A percentile compares a stretch with the other conserved stretches of the same genome.
Evolutionary conservation across 768 basidiomycete genomes (phyloP).

Genomic region (Termitomyces sp.): DNA sequence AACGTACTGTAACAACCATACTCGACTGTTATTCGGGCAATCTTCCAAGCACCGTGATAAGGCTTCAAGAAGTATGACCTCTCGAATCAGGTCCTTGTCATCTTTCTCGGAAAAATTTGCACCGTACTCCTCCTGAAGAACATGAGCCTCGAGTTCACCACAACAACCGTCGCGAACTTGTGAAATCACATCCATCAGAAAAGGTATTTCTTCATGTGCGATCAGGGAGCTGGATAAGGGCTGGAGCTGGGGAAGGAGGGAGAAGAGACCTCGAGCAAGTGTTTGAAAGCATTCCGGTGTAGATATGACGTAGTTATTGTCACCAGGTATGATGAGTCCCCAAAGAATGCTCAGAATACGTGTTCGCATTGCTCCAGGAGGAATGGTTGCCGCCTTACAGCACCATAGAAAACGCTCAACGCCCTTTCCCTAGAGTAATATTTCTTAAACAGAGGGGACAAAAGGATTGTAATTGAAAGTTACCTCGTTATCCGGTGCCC

Average conservation of each 20-base stretch:
- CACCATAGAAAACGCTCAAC: constrained; percentile 70
- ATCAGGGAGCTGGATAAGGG: constrained; percentile 12
- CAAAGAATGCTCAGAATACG: constrained; percentile 48
- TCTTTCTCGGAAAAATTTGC: constrained; percentile 31
- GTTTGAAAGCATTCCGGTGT: constrained; percentile 45
- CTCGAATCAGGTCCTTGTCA: constrained; percentile 25
- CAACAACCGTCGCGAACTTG: constrained; percentile 42
- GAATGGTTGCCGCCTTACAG: constrained; percentile 50
- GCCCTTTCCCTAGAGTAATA: constrained; percentile 29
- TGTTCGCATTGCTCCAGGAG: constrained; percentile 35
- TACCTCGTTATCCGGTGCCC: constrained; percentile 56
- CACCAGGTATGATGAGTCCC: constrained; percentile 37
- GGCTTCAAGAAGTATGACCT: constrained; percentile 38
- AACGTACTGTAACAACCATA: constrained; percentile 46
- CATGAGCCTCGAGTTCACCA: constrained; percentile 40
- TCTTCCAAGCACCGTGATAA: constrained; percentile 50
- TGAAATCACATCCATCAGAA: constrained; percentile 37
- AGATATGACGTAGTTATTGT: constrained; percentile 34
- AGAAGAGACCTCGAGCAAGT: constrained; percentile 46
- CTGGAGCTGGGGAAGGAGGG: constrained; percentile 39
- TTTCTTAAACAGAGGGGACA: neutral
- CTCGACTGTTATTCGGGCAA: constrained; percentile 35
- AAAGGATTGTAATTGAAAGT: constrained; percentile 10
- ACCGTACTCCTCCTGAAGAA: constrained; percentile 50
- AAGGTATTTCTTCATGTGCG: constrained; percentile 25